These are phyloP conservation scores for Boletus rubroflammeus DNA, from an alignment of 768 basidiomycete species.

Conservation along the genomic window DNA sequence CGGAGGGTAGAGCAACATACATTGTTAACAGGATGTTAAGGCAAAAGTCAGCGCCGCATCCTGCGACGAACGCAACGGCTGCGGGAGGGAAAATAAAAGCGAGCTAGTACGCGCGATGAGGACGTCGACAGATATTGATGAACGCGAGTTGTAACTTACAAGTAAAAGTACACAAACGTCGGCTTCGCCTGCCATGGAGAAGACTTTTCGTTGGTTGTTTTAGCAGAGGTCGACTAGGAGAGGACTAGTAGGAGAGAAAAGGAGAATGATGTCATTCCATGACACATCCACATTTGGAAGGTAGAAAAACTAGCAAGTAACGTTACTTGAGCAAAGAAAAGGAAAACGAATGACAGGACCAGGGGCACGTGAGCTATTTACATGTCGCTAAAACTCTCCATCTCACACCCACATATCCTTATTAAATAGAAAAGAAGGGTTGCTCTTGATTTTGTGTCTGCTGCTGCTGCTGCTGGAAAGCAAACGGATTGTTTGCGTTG, in stretches of 20 bases:
- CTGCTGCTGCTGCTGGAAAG: conserved; percentile 44
- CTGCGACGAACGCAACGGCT: conserved; percentile 67
- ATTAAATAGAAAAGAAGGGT: conserved; percentile 75
- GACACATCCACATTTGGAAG: conserved; percentile 18
- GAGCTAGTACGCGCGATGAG: conserved; percentile 40
- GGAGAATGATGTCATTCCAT: conserved; percentile 23
- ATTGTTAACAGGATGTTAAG: conserved; percentile 77
- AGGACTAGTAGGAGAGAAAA: neutral
- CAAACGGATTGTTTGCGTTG: conserved; percentile 61
- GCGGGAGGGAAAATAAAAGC: conserved; percentile 78
- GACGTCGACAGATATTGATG: too few relatives aligned
- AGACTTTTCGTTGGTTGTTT: neutral
- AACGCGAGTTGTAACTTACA: neutral
- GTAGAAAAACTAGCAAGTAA: neutral
- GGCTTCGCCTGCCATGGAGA: conserved; percentile 14
- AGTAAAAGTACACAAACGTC: conserved; percentile 9
- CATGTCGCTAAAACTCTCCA: conserved; percentile 1
- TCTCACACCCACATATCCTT: conserved; percentile 5
- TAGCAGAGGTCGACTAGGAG: neutral
- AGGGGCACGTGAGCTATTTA: conserved; percentile 4
- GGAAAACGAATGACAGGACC: conserved; percentile 13
- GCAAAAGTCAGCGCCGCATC: conserved; percentile 79
- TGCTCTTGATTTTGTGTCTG: conserved; percentile 57
- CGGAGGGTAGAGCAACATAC: conserved; percentile 39
- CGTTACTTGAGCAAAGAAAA: conserved; percentile 3